Base-by-base conservation (phyloP, 148 eudicot species). In the Rheum nobile region DNA sequence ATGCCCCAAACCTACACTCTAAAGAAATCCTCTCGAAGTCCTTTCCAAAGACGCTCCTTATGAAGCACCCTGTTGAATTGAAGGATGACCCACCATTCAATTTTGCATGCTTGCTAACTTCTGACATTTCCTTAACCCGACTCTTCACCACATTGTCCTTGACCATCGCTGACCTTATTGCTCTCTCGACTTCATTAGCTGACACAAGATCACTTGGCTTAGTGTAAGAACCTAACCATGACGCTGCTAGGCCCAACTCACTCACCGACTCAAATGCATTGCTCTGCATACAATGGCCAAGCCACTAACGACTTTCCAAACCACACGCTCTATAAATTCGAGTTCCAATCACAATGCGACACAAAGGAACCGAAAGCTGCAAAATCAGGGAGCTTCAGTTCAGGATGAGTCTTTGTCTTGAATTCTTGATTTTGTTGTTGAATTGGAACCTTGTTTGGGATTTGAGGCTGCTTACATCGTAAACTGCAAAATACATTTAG, bases 261-360 rank as follows among this genome's bases (percentile, higher is more conserved):
- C 10, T 71, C 29, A 79, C 81, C 77, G 75, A 9, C 52, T 55
- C 59, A n/a, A 79, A 79, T 0, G 81, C 81, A 61, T 79, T 79
- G 26, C 24, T 79, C 78, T 1, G 78, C 75, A 2, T 71, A 75
- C 48, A 79, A 54, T 0, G 81, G 81, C 81, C 81, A 79, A 0
- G 72, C 61, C 13, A 61, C 71, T 10, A 79, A 21, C 1, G 75
- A 71, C 71, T 55, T 50, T 0, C 81, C 72, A 12, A 63, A 71
- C 81, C 81, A 79, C 38, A 79, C 12, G 47, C 75, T 59, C 75
- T 79, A 78, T 4, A 79, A 12, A 1, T 34, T 75, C 8, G 81
- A 79, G 39, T 79, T 79, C 81, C 75, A 79, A 28, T 78, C 81
- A 21, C 81, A 79, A 17, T 79, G 81, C 0, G 78, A 75, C 63